phyloP scores from a whole-genome alignment of 2,329 filamentous ascomycete genomes.

The Penicillium sp. region DNA sequence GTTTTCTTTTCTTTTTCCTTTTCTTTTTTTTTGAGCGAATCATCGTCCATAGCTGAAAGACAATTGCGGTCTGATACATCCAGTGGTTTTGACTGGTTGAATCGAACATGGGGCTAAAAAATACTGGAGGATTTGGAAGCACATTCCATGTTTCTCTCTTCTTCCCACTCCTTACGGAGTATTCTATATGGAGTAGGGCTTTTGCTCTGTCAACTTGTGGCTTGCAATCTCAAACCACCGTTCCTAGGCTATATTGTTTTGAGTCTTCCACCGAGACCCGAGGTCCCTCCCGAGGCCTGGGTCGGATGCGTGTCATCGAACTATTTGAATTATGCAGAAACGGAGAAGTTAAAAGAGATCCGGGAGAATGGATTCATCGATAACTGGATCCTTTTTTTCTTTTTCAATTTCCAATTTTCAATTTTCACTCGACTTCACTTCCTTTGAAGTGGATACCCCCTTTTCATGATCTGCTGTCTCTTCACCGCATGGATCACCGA shows the following conservation, averaged over 20 bases:
- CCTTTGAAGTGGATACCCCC: neutral
- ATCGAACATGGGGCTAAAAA: neutral
- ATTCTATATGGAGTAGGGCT: neutral
- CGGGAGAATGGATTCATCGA: neutral
- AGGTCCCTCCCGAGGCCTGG: neutral
- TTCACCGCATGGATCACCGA: conserved; percentile 4
- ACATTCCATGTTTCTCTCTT: neutral
- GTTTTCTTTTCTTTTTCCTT: neutral
- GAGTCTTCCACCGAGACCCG: conserved; percentile 2
- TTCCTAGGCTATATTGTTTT: conserved; percentile 1
- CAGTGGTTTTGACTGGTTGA: conserved; percentile 13
- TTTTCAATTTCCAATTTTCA: neutral
- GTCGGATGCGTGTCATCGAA: conserved; percentile 17
- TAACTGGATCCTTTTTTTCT: neutral
- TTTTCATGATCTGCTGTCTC: conserved; percentile 1
- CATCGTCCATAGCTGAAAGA: neutral
- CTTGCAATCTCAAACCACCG: conserved; percentile 15
- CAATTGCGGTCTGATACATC: conserved; percentile 19
- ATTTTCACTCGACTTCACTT: neutral
- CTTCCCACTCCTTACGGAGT: neutral
- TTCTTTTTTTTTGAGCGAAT: conserved; percentile 9
- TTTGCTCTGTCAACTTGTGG: conserved; percentile 5
- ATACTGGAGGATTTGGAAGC: neutral
- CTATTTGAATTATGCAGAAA: conserved; percentile 8
- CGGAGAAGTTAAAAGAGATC: neutral